Evolutionary conservation across 2,329 filamentous ascomycete genomes (phyloP), one percentile per base, ranked within the genome.

Genomic region (Aspergillus sojae): DNA sequence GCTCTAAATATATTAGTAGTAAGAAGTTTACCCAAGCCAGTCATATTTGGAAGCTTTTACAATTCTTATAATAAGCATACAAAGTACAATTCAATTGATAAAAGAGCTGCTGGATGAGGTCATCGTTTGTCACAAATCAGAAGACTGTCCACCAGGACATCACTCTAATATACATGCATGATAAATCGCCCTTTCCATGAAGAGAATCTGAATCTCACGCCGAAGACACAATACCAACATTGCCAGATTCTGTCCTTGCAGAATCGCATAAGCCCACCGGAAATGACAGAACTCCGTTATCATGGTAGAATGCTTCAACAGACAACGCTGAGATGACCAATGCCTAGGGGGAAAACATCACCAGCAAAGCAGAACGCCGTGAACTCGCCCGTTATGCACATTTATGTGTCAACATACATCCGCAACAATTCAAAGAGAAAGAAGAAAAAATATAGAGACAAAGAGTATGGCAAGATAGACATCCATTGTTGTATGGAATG

Each of bases 241-340:
- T 28, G 28, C 54, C 41, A 61, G 41, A 54, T 54, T 36, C 52
- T 26, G 30, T 10, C 32, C 52, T 19, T 41, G 52, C 21, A 39
- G n/a, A 55, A 55, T 36, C 14, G 32, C 52, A 55, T 36, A 55
- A 39, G 32, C 30, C 52, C 32, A 55, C 52, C 52, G 52, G 58
- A 55, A 21, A 56, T 57, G 26, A 56, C 58, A 55, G 41, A 65
- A 65, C 64, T 63, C 64, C 62, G 30, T 39, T 32, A 30, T 36
- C 32, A 53, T 61, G 30, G 41, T 39, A 57, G 58, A 54, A 61
- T 61, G 48, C 58, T 58, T 48, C 57, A 57, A 50, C 41, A 34
- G 48, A 63, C 61, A 60, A 63, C 50, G 61, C 61, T 64, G 57
- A 28, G 39, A 50, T 53, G 28, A 45, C 57, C 57, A 28, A 65